Conservation (phyloP, 1,139 yeast genomes). For the Lodderomyces parapsilosis region DNA sequence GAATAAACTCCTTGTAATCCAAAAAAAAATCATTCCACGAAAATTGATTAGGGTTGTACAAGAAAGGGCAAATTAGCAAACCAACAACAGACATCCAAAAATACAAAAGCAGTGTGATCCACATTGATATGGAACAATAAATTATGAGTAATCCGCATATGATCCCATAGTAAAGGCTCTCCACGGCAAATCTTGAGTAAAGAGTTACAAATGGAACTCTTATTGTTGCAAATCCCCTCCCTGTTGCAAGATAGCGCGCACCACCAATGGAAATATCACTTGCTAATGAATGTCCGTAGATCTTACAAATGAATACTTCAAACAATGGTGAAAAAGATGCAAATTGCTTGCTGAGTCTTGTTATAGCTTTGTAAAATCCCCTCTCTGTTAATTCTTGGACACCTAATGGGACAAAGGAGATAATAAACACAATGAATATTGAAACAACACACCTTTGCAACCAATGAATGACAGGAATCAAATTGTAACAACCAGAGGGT, state of each 20-base stretch:
- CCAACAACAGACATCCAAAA: slow-evolving; percentile 51
- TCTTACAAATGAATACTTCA: slow-evolving; percentile 53
- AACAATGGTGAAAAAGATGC: slow-evolving; percentile 52
- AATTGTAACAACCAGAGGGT: slow-evolving; percentile 48
- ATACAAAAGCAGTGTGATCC: slow-evolving; percentile 45
- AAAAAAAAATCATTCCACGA: slow-evolving; percentile 48
- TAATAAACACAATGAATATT: slow-evolving; percentile 47
- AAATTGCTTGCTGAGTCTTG: slow-evolving; percentile 46
- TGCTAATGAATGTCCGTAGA: slow-evolving; percentile 48
- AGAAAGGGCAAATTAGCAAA: slow-evolving; percentile 46
- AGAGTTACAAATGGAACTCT: slow-evolving; percentile 43
- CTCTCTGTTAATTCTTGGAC: slow-evolving; percentile 53
- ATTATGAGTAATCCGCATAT: slow-evolving; percentile 36
- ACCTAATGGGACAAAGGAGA: slow-evolving; percentile 50
- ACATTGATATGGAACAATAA: slow-evolving; percentile 46
- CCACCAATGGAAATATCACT: slow-evolving; percentile 53
- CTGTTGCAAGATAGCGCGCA: slow-evolving; percentile 55
- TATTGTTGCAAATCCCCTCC: slow-evolving; percentile 54
- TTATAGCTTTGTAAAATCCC: slow-evolving; percentile 45
- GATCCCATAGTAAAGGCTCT: slow-evolving; percentile 46
- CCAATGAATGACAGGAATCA: slow-evolving; percentile 53
- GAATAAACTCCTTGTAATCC: slow-evolving; percentile 42
- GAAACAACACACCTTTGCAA: slow-evolving; percentile 48
- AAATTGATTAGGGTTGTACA: slow-evolving; percentile 54
- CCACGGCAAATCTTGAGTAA: slow-evolving; percentile 47